These are phyloP conservation scores for Anisodus acutangulus DNA, from an alignment of 257 asterid species.

Conservation along the genomic window DNA sequence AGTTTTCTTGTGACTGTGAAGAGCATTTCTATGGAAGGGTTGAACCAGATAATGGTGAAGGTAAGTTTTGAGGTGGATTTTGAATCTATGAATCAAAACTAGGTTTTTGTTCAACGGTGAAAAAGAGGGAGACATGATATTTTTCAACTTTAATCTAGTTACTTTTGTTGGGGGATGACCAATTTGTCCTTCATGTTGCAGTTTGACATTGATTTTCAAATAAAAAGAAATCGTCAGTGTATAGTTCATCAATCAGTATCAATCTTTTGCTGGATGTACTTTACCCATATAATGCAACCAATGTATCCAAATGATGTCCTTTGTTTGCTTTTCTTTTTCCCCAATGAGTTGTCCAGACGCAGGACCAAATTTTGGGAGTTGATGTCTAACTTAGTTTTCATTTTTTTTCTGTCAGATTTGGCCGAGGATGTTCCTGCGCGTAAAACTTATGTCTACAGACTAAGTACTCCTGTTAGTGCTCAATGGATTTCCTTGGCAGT, in stretches of 20 bases:
- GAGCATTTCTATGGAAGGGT: too few species aligned
- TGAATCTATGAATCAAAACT: not conserved
- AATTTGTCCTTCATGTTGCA: not conserved
- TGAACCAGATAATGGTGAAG: not conserved
- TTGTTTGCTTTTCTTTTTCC: not conserved
- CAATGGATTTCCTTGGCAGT: conserved; percentile 88
- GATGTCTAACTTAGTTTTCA: not conserved
- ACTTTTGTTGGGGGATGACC: not conserved
- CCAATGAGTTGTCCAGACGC: not conserved
- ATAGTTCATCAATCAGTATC: not conserved
- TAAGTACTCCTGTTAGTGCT: conserved; percentile 93
- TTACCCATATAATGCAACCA: not conserved
- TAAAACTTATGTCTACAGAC: conserved; percentile 81
- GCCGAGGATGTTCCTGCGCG: conserved; percentile 87
- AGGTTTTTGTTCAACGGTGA: not conserved
- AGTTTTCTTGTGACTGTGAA: not conserved
- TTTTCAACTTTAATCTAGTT: not conserved
- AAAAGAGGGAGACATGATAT: not conserved
- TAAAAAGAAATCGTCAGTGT: not conserved
- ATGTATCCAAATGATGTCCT: not conserved
- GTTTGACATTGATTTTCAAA: not conserved
- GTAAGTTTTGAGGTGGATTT: not conserved
- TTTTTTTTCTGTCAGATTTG: conserved; percentile 54
- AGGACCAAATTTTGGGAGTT: too few species aligned
- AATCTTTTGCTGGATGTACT: not conserved